Evolutionary conservation across 331 rosid species (phyloP), one percentile per base, ranked within the genome.

Genomic region (Cydonia oblonga): DNA sequence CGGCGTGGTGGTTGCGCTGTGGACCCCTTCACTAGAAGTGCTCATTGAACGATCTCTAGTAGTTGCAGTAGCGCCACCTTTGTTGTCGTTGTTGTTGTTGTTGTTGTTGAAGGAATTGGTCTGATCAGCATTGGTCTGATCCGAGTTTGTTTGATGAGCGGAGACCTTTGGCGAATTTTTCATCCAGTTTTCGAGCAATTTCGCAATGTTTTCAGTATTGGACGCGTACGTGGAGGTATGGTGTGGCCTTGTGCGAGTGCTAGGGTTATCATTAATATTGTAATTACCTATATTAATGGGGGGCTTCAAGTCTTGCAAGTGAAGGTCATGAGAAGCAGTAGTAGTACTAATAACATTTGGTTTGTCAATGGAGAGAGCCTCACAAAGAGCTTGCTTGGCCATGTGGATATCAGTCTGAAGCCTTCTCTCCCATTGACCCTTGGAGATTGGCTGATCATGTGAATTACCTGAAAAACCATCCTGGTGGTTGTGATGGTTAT

Each of bases 361-460:
- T 19, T 85, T 81, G 83, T 82, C 81, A 33, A 89, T 86, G 28
- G 97, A 93, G 19, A 93, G 78, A 69, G 98, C 98, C 52, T 90
- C 92, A 60, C 84, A 80, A 19, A 93, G 79, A 69, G 95, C 98
- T 86, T 88, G 90, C 30, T 90, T 93, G 67, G 98, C 98, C 80
- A 75, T 85, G 62, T 90, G 81, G 59, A 93, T 90, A 75, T 93
- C 97, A 24, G 97, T 93, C 77, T 93, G 98, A 51, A 93, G 85
- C 78, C 90, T 89, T 80, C 96, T 90, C 74, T 90, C 98, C 98
- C 98, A 93, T 60, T 89, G 95, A 16, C 98, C 98, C 72, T 89
- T 91, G 18, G 87, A 68, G 40, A 77, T 56, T 75, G 80, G 60
- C 76, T 72, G 54, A 38, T 66, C 54, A 22, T 40, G 84, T 19